These are phyloP conservation scores for Sporothrix globosa DNA, from an alignment of 2,329 filamentous ascomycete genomes.

Conservation along the genomic window DNA sequence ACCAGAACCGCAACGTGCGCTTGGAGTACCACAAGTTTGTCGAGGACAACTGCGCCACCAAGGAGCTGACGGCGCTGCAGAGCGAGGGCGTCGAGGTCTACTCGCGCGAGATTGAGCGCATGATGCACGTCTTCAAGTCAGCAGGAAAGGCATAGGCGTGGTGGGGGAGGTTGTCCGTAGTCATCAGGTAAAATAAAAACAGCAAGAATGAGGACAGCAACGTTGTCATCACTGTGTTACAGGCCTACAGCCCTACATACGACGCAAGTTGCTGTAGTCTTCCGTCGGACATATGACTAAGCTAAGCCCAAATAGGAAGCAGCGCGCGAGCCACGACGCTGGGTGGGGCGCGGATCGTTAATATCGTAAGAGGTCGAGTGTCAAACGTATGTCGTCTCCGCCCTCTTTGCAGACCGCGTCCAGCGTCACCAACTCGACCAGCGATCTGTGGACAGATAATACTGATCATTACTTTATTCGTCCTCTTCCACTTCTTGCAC, in stretches of 20 bases:
- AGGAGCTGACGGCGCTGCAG: slow-evolving; percentile 17
- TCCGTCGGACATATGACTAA: not conserved
- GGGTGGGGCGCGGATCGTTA: too few species aligned
- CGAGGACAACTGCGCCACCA: not conserved
- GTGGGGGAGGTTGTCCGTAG: too few species aligned
- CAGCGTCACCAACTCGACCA: not conserved
- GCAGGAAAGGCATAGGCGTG: slow-evolving; percentile 10
- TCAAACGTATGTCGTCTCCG: too few species aligned
- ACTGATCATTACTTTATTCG: not conserved
- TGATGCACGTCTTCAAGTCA: slow-evolving; percentile 26
- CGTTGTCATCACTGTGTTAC: too few species aligned
- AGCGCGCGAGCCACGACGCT: not conserved
- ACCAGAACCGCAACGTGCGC: slow-evolving; percentile 19
- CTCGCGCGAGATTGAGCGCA: slow-evolving; percentile 20
- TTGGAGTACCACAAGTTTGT: slow-evolving; percentile 4
- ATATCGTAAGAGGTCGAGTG: too few species aligned
- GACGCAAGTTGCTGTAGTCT: too few species aligned
- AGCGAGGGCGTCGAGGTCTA: slow-evolving; percentile 16
- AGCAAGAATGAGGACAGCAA: too few species aligned
- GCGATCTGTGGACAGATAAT: not conserved
- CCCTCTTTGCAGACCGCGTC: not conserved
- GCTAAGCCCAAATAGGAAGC: slow-evolving; percentile 16
- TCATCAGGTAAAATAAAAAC: too few species aligned
- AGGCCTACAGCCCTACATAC: too few species aligned
- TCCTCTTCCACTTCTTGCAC: not conserved